These are phyloP conservation scores for Phytophthora citricola DNA, from an alignment of 352 stramenopile species.

Conservation along the genomic window DNA sequence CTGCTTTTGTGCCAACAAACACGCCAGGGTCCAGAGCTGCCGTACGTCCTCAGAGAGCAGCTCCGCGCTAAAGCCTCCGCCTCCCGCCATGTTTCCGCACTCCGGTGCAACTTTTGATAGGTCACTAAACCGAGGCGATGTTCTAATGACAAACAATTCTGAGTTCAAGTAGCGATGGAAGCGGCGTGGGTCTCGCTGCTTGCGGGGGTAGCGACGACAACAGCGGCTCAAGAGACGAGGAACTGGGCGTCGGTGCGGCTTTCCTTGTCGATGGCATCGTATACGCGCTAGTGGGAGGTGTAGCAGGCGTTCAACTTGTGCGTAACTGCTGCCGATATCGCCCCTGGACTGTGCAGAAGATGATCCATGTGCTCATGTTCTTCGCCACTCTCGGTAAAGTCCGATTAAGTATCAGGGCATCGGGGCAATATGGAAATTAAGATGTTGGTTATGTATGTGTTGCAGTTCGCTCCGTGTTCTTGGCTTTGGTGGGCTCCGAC, in stretches of 20 bases:
- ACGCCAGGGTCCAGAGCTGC: slow-evolving; percentile 75
- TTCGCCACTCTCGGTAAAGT: slow-evolving; percentile 67
- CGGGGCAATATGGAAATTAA: background rate
- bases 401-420: background rate
- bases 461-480: slow-evolving; percentile 71
- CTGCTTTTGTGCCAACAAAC: slow-evolving; percentile 47
- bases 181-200: slow-evolving; percentile 18
- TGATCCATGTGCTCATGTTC: slow-evolving; percentile 88
- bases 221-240: slow-evolving; percentile 34
- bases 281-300: slow-evolving; percentile 71
- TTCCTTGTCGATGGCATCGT: slow-evolving; percentile 76
- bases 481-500: slow-evolving; percentile 75
- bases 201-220: slow-evolving; percentile 6
- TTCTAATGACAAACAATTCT: slow-evolving; percentile 8
- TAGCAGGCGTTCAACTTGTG: slow-evolving; percentile 69
- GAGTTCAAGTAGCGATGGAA: slow-evolving; percentile 31
- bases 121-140: slow-evolving; percentile 19
- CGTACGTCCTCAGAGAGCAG: slow-evolving; percentile 37
- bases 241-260: slow-evolving; percentile 58
- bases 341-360: slow-evolving; percentile 89
- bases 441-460: background rate
- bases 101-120: slow-evolving; percentile 4
- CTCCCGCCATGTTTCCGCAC: slow-evolving; percentile 22
- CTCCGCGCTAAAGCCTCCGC: slow-evolving; percentile 11
- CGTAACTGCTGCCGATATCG: slow-evolving; percentile 87